phyloP scores from a whole-genome alignment of 2,329 filamentous ascomycete genomes.

The Clathrospora elynae region DNA sequence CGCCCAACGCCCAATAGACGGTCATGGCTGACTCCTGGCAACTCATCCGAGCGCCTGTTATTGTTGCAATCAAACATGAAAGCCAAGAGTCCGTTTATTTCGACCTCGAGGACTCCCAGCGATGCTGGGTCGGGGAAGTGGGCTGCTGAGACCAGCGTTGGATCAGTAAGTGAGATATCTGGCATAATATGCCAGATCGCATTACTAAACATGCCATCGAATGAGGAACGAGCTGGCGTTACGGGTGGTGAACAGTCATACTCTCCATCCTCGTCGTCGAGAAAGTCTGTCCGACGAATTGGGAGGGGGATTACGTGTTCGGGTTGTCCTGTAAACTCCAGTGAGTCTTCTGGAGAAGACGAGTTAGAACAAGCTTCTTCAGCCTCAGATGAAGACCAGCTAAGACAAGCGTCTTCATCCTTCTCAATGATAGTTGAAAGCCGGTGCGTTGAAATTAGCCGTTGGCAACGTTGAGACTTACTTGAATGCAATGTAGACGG shows the following conservation, averaged over 20 bases:
- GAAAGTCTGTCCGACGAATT: constrained; percentile 6
- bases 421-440: no score
- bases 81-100: constrained; percentile 3
- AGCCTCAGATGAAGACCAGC: no score
- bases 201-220: constrained; percentile 4
- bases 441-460: no score
- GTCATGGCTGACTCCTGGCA: constrained; percentile 1
- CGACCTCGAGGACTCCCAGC: constrained; percentile 1
- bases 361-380: not conserved
- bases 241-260: not conserved
- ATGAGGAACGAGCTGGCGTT: not conserved
- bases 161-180: not conserved
- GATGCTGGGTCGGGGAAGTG: not conserved
- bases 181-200: constrained; percentile 5
- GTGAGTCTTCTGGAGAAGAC: constrained; percentile 2
- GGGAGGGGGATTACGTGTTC: constrained; percentile 2
- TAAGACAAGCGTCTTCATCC: no score
- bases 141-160: not conserved
- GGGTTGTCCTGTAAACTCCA: constrained; percentile 4
- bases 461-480: no score
- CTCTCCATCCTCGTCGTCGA: constrained; percentile 3
- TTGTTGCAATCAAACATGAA: constrained; percentile 7
- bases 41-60: not conserved
- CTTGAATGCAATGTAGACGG: no score
- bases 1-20: constrained; percentile 7